Conservation (phyloP, 176 grass and related monocot species). For the Aegilops bicornis region DNA sequence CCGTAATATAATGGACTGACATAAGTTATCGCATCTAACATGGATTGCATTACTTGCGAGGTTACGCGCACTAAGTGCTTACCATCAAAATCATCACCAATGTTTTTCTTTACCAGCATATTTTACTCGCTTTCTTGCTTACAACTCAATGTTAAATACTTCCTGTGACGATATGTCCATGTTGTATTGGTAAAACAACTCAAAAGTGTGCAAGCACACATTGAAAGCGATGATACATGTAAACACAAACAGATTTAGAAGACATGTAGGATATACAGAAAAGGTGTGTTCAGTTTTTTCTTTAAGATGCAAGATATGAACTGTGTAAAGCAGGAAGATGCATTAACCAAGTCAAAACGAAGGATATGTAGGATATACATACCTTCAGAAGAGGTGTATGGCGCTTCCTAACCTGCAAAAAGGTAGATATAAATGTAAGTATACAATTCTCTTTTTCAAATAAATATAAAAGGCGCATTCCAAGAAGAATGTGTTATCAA, state of each 20-base stretch:
- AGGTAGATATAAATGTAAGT: constrained; percentile 20
- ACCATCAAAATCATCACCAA: background rate
- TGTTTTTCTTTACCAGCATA: background rate
- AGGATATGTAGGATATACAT: constrained; percentile 13
- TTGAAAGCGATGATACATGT: background rate
- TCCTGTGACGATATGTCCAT: background rate
- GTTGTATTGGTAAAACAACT: background rate
- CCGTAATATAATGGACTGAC: constrained; percentile 6
- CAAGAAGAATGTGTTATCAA: background rate
- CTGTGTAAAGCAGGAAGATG: constrained; percentile 25
- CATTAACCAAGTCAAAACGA: constrained; percentile 4
- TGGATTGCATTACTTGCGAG: background rate
- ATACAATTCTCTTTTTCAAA: background rate
- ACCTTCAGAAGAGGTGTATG: constrained; percentile 98
- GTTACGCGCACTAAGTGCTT: background rate
- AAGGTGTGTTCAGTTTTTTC: background rate
- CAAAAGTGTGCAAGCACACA: background rate
- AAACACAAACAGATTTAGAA: background rate
- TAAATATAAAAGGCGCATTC: background rate
- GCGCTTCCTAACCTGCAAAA: constrained; percentile 66
- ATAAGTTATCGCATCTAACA: background rate
- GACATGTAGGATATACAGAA: background rate
- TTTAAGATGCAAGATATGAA: background rate
- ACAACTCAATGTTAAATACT: constrained; percentile 18
- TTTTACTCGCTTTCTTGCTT: constrained; percentile 14